These are phyloP conservation scores for Phlegmacium glaucopus DNA, from an alignment of 768 basidiomycete species.

Conservation along the genomic window DNA sequence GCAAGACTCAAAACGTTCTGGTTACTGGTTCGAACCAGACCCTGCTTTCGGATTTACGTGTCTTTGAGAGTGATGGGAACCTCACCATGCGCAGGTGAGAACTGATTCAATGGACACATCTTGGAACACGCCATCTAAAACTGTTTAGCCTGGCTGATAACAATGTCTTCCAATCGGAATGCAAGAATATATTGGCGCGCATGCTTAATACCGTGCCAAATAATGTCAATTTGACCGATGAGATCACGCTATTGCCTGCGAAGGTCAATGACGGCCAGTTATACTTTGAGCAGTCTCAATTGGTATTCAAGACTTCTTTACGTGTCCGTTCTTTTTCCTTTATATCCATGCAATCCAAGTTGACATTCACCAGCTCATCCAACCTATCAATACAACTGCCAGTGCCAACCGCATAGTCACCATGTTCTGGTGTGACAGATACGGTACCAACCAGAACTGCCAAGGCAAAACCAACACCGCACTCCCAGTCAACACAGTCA, in stretches of 20 bases:
- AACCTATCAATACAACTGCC: constrained; percentile 28
- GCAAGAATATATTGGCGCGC: constrained; percentile 35
- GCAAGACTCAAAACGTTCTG: constrained; percentile 31
- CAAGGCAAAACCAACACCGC: constrained; percentile 29
- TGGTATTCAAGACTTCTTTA: constrained; percentile 38
- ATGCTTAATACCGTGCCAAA: constrained; percentile 50
- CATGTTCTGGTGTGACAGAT: constrained; percentile 40
- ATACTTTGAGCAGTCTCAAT: constrained; percentile 30
- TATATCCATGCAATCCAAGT: not conserved
- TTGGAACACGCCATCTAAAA: not conserved
- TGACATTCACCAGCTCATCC: constrained; percentile 26
- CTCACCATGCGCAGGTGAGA: constrained; percentile 29
- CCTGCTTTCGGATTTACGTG: constrained; percentile 32
- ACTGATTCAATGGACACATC: not conserved
- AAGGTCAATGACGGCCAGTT: constrained; percentile 38
- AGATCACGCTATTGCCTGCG: constrained; percentile 38
- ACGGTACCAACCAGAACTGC: constrained; percentile 33
- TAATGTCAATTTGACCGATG: constrained; percentile 40
- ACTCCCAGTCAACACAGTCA: constrained; percentile 23
- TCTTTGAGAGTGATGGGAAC: constrained; percentile 33
- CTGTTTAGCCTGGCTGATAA: constrained; percentile 27
- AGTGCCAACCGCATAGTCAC: constrained; percentile 38
- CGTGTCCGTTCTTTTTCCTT: constrained; percentile 26
- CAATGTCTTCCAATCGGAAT: constrained; percentile 33
- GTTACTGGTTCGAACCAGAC: constrained; percentile 31